Evolutionary conservation across 805 yeast genomes (phyloP), one percentile per base, ranked within the genome.

Genomic region (Candida awuae): DNA sequence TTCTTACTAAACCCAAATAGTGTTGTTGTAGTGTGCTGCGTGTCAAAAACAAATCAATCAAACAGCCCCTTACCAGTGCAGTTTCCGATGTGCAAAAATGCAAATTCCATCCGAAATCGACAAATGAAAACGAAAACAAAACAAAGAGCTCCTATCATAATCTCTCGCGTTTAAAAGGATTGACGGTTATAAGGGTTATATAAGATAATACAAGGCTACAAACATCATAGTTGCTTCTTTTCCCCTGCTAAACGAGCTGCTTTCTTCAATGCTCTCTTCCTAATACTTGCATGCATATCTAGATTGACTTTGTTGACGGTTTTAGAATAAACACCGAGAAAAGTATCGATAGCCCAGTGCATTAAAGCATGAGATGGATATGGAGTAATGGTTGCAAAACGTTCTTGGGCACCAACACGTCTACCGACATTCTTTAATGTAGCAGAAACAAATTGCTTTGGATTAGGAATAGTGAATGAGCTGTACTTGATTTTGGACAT

Each of bases 301-400:
- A 68, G 71, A 64, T 88, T 90, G 54, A 84, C 57, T 26, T 59
- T 53, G 52, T 84, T 82, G 32, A 84, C 94, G 16, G 81, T 26
- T 48, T 68, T 70, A 41, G 90, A 77, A 64, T 71, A 86, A 30
- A 84, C 86, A 20, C 98, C 97, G 35, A 87, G 79, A 9, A 86
- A 73, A 53, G 74, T 73, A 35, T 77, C 88, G 46, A 88, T 75
- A 38, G 67, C 67, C 71, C 84, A 88, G 59, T 88, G 95, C 80
- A 88, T 77, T 37, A 90, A 57, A 3, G 97, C 97, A 63, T 92
- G 98, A 2, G 86, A 62, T 85, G 95, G 87, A 70, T 70, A 92
- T 25, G 98, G 98, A 2, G 97, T 90, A 40, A 70, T 63, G 3
- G 96, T 86, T 25, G 78, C 94, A 52, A 59, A 85, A 53, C 95